Conservation (phyloP, 2,329 filamentous ascomycete genomes). For the Pyrenochaeta sp. region DNA sequence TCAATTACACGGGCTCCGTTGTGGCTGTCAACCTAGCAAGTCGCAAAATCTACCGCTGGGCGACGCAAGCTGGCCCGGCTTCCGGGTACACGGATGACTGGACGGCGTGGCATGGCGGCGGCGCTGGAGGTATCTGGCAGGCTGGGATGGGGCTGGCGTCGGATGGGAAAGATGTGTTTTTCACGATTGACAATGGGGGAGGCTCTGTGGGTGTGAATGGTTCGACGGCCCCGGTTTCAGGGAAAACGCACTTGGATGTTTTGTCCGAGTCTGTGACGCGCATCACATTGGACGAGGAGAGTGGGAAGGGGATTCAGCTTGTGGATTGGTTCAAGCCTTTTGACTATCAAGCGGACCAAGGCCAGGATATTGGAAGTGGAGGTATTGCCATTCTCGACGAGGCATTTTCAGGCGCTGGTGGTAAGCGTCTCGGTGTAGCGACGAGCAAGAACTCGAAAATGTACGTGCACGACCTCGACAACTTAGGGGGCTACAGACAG, state of each 20-base stretch:
- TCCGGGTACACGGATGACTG: slow-evolving; percentile 23
- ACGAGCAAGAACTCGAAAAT: slow-evolving; percentile 40
- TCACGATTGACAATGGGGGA: slow-evolving; percentile 23
- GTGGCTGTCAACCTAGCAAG: slow-evolving; percentile 25
- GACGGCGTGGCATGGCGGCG: slow-evolving; percentile 25
- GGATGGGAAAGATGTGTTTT: slow-evolving; percentile 27
- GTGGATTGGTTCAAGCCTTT: slow-evolving; percentile 23
- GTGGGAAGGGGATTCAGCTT: slow-evolving; percentile 16
- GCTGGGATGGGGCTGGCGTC: slow-evolving; percentile 23
- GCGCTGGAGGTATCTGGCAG: slow-evolving; percentile 26
- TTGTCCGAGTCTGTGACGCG: slow-evolving; percentile 19
- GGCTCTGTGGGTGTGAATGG: slow-evolving; percentile 2
- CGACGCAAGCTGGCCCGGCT: slow-evolving; percentile 18
- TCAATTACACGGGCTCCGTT: slow-evolving; percentile 59
- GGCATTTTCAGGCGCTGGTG: slow-evolving; percentile 23
- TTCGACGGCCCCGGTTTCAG: slow-evolving; percentile 5
- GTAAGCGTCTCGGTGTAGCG: slow-evolving; percentile 33
- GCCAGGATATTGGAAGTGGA: slow-evolving; percentile 25
- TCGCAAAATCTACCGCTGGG: slow-evolving; percentile 19
- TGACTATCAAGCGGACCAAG: slow-evolving; percentile 12
- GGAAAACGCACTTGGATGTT: slow-evolving; percentile 11
- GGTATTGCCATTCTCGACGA: slow-evolving; percentile 23
- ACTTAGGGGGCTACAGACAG: slow-evolving; percentile 34
- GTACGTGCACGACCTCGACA: slow-evolving; percentile 30
- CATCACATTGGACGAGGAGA: slow-evolving; percentile 9